Percentiles rank a stretch among this genome's conserved stretches.
phyloP scores from a whole-genome alignment of 768 basidiomycete genomes.

The Suillus americanus region DNA sequence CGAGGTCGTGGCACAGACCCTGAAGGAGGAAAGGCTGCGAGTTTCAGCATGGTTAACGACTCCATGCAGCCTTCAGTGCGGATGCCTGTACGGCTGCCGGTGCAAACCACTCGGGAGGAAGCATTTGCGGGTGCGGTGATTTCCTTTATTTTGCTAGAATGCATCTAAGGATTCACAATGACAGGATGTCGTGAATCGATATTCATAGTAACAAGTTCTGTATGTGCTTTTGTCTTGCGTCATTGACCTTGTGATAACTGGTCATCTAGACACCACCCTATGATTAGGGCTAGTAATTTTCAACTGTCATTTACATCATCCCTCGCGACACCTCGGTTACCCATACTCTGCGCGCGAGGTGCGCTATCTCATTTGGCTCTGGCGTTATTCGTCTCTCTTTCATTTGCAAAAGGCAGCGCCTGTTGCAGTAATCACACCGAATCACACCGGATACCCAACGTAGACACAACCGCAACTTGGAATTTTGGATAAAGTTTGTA shows the following conservation, averaged over 20 bases:
- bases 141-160: not conserved
- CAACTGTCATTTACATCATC: not conserved
- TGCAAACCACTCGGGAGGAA: not conserved
- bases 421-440: not conserved
- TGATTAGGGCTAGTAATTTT: not conserved
- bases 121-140: not conserved
- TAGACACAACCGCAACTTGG: not conserved
- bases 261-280: not conserved
- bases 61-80: not conserved
- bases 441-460: no score
- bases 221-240: not conserved
- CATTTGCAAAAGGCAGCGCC: not conserved
- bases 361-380: not conserved
- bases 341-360: not conserved
- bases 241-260: not conserved
- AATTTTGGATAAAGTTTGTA: not conserved
- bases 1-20: conserved; percentile 56
- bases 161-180: not conserved
- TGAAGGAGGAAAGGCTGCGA: conserved; percentile 24
- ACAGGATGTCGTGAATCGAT: not conserved
- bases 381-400: not conserved
- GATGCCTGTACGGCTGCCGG: conserved; percentile 8
- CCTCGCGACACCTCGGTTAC: not conserved
- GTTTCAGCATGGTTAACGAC: conserved; percentile 27
- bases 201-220: not conserved